Percentiles rank a stretch among this genome's conserved stretches.
phyloP scores from a whole-genome alignment of 2,329 filamentous ascomycete species.

The Arthrobotrys musiformis region DNA sequence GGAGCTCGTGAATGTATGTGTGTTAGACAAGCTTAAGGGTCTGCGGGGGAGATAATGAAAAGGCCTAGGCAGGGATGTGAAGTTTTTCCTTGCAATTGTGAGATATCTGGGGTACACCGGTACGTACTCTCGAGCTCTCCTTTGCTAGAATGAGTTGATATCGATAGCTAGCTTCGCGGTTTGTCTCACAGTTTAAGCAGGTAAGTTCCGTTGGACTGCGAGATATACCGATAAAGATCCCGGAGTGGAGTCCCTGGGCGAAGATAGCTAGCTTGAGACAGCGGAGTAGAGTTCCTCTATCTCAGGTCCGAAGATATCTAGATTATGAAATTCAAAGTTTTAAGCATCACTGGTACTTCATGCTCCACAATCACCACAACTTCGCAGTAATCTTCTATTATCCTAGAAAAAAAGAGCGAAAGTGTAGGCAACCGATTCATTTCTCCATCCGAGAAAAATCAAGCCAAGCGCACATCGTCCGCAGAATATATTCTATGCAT shows the following conservation, averaged over 20 bases:
- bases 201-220: neutral
- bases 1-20: neutral
- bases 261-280: neutral
- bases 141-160: too few relatives aligned
- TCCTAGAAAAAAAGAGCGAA: neutral
- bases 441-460: neutral
- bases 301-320: neutral
- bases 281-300: too few relatives aligned
- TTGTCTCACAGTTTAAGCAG: neutral
- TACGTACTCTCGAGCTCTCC: too few relatives aligned
- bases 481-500: neutral
- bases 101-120: neutral
- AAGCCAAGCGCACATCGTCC: slow-evolving; percentile 1
- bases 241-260: neutral
- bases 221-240: neutral
- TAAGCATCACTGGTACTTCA: neutral
- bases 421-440: slow-evolving; percentile 27
- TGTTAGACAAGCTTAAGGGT: slow-evolving; percentile 1
- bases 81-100: neutral
- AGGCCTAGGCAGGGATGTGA: neutral
- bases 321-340: too few relatives aligned
- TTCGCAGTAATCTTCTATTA: neutral
- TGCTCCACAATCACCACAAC: neutral
- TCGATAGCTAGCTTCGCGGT: neutral
- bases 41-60: slow-evolving; percentile 15